Evolutionary conservation across 2,329 filamentous ascomycete genomes (phyloP).

Genomic region (Blastomyces silverae): DNA sequence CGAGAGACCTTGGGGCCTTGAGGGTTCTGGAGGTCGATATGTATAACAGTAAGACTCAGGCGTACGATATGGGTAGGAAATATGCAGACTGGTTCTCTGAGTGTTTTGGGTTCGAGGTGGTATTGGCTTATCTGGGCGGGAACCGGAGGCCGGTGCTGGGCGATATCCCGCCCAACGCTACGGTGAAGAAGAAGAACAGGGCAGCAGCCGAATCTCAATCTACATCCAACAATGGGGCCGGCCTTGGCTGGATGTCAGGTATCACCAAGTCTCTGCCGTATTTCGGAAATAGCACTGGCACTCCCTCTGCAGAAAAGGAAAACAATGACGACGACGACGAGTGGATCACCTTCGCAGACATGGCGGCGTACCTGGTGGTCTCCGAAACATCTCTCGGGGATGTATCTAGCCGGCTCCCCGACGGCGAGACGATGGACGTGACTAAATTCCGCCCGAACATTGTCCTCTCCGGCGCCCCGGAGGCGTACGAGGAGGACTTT

Average conservation of each 20-base stretch:
- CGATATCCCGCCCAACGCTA: slow-evolving; percentile 46
- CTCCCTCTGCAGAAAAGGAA: not conserved
- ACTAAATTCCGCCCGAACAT: slow-evolving; percentile 68
- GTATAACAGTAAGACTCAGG: slow-evolving; percentile 52
- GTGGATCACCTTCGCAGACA: slow-evolving; percentile 64
- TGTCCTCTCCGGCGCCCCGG: slow-evolving; percentile 54
- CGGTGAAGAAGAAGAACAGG: slow-evolving; percentile 20
- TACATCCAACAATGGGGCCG: slow-evolving; percentile 10
- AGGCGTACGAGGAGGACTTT: slow-evolving; percentile 62
- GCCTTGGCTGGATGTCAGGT: slow-evolving; percentile 22
- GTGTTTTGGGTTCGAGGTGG: slow-evolving; percentile 56
- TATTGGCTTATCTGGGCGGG: slow-evolving; percentile 59
- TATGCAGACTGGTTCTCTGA: slow-evolving; percentile 62
- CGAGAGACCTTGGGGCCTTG: slow-evolving; percentile 42
- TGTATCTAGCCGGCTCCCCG: slow-evolving; percentile 53
- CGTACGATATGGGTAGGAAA: slow-evolving; percentile 56
- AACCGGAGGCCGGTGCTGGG: slow-evolving; percentile 57
- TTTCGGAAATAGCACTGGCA: not conserved
- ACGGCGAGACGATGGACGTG: slow-evolving; percentile 52
- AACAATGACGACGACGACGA: slow-evolving; percentile 31
- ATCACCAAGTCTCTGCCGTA: slow-evolving; percentile 17
- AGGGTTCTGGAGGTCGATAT: slow-evolving; percentile 50
- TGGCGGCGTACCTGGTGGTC: slow-evolving; percentile 66
- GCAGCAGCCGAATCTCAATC: not conserved
- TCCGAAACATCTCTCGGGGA: slow-evolving; percentile 63